Percentiles rank a stretch among this genome's conserved stretches.
These are phyloP conservation scores for Microascus cirrosus DNA, from an alignment of 2,329 filamentous ascomycete species.

Conservation along the genomic window DNA sequence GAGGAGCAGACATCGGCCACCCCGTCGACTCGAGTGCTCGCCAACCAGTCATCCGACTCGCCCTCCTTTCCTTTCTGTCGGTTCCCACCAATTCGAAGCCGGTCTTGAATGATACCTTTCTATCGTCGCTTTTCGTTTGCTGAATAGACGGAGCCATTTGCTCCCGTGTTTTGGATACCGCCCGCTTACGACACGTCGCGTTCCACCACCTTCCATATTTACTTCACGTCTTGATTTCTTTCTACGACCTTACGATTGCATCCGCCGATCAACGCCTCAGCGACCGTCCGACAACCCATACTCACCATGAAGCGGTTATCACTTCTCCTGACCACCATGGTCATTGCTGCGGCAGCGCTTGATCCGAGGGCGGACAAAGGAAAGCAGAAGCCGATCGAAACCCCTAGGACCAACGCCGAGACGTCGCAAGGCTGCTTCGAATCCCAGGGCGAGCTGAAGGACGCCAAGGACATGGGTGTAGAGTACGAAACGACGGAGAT, in stretches of 20 bases:
- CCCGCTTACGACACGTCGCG: not conserved
- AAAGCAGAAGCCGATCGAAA: constrained; percentile 22
- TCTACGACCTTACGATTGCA: not conserved
- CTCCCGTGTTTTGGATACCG: not conserved
- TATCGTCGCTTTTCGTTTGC: not conserved
- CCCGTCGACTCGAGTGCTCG: not conserved
- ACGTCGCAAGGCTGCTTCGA: constrained; percentile 42
- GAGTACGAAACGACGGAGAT: constrained; percentile 11
- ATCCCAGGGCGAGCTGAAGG: constrained; percentile 26
- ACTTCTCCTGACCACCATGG: not conserved
- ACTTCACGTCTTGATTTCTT: not conserved
- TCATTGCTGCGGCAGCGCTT: not conserved
- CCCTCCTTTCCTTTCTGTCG: not conserved
- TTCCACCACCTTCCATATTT: not conserved
- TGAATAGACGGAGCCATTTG: not conserved
- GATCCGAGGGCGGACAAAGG: not conserved
- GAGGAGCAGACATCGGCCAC: not conserved
- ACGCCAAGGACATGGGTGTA: constrained; percentile 7
- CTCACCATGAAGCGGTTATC: not conserved
- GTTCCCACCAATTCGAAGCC: not conserved
- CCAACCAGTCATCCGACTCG: not conserved
- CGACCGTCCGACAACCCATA: no score
- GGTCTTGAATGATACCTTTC: not conserved
- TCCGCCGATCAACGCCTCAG: not conserved
- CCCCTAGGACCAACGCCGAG: constrained; percentile 22